Evolutionary conservation across 2,329 filamentous ascomycete species (phyloP).

Genomic region (Calcarisporium arbuscula): DNA sequence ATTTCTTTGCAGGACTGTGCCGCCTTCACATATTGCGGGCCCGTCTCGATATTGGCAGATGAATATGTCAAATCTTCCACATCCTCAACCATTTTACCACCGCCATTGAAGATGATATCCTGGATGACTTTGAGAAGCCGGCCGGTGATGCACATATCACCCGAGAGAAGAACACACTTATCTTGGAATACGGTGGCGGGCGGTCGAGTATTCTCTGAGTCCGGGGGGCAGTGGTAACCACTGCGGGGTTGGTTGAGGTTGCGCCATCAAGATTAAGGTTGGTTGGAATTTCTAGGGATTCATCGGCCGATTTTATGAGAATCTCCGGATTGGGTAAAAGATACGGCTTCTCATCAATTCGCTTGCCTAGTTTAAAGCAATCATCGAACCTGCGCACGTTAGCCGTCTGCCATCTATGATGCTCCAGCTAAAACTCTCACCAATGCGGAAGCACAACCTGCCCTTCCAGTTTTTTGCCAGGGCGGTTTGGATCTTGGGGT

Average conservation of each 20-base stretch:
- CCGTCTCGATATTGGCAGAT: conserved; percentile 84
- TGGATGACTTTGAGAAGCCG: conserved; percentile 62
- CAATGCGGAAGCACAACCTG: conserved; percentile 89
- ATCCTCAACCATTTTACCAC: conserved; percentile 59
- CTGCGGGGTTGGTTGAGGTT: conserved; percentile 41
- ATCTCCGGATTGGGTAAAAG: conserved; percentile 80
- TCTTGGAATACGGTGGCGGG: conserved; percentile 69
- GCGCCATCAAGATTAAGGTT: conserved; percentile 63
- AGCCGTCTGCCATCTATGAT: neutral
- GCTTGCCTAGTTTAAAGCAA: conserved; percentile 85
- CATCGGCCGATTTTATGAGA: conserved; percentile 52
- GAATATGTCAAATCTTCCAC: too few relatives aligned
- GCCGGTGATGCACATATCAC: conserved; percentile 64
- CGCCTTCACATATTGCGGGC: conserved; percentile 68
- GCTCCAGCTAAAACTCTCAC: conserved; percentile 48
- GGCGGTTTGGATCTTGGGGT: conserved; percentile 63
- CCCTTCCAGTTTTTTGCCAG: conserved; percentile 59
- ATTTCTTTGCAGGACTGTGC: conserved; percentile 75
- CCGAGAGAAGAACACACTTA: conserved; percentile 70
- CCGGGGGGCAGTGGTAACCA: conserved; percentile 36
- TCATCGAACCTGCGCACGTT: conserved; percentile 72
- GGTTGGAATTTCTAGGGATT: conserved; percentile 47
- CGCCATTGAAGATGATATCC: conserved; percentile 64
- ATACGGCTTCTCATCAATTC: conserved; percentile 86
- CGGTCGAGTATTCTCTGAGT: conserved; percentile 35